phyloP scores from a whole-genome alignment of 768 basidiomycete species.

The Calocybe indica region DNA sequence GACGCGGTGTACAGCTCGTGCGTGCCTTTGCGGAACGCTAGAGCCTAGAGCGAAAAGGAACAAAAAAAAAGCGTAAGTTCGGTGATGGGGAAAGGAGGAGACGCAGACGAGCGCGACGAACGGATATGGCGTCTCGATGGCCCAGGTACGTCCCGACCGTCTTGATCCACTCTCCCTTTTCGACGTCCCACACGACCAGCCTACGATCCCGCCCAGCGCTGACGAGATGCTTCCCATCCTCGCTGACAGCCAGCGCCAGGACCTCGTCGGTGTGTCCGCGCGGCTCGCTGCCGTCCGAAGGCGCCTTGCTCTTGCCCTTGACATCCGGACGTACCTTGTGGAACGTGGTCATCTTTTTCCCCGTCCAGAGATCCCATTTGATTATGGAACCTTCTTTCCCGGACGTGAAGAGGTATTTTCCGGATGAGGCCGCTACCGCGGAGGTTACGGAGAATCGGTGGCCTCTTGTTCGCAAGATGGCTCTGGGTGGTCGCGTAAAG shows the following conservation, averaged over 20 bases:
- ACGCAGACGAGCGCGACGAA: slow-evolving; percentile 11
- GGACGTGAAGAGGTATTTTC: slow-evolving; percentile 74
- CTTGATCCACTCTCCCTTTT: slow-evolving; percentile 70
- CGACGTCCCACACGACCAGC: slow-evolving; percentile 83
- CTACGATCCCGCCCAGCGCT: slow-evolving; percentile 83
- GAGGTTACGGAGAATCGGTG: slow-evolving; percentile 80
- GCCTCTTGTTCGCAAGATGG: slow-evolving; percentile 57
- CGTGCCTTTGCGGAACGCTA: slow-evolving; percentile 75
- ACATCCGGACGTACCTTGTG: slow-evolving; percentile 58
- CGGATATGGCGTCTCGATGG: slow-evolving; percentile 38
- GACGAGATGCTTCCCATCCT: slow-evolving; percentile 79
- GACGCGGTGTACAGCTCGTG: slow-evolving; percentile 72
- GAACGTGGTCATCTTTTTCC: slow-evolving; percentile 52
- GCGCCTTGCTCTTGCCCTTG: slow-evolving; percentile 49
- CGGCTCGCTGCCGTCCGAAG: slow-evolving; percentile 29
- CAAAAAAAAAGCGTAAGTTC: background rate
- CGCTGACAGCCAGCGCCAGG: slow-evolving; percentile 74
- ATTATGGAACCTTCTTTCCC: slow-evolving; percentile 89
- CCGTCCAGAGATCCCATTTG: slow-evolving; percentile 73
- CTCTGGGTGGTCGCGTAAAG: slow-evolving; percentile 38
- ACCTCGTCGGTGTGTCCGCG: slow-evolving; percentile 88
- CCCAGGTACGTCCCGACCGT: slow-evolving; percentile 78
- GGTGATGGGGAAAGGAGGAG: background rate
- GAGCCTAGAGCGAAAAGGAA: slow-evolving; percentile 32
- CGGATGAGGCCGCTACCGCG: slow-evolving; percentile 71